A percentile compares a stretch with the other conserved stretches of the same genome.
Conservation (phyloP, 2,329 filamentous ascomycete species). For the Seiridium unicorne region DNA sequence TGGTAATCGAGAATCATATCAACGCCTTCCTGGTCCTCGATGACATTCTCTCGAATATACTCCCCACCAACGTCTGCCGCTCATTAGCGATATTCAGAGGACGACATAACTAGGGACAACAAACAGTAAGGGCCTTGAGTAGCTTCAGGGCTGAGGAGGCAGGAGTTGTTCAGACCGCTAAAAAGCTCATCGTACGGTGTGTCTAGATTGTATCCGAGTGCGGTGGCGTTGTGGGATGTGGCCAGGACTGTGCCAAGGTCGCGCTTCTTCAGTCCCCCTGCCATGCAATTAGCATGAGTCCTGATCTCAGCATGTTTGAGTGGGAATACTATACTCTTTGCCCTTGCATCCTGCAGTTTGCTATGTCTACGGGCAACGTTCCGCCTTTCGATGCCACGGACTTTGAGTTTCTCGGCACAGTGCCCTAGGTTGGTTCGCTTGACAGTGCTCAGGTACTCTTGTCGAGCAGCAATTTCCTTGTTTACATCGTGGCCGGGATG, state of each 20-base stretch:
- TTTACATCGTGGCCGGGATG: slow-evolving; percentile 49
- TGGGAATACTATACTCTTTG: background rate
- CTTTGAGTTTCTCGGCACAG: slow-evolving; percentile 43
- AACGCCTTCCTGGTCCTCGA: slow-evolving; percentile 45
- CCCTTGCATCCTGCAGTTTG: slow-evolving; percentile 27
- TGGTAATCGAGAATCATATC: slow-evolving; percentile 50
- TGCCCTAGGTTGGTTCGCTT: slow-evolving; percentile 42
- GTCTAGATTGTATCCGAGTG: slow-evolving; percentile 27
- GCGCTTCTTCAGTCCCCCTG: slow-evolving; percentile 20
- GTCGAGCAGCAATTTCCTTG: slow-evolving; percentile 48
- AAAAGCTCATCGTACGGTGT: slow-evolving; percentile 37
- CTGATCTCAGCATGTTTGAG: background rate
- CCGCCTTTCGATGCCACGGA: slow-evolving; percentile 41
- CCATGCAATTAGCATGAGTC: background rate
- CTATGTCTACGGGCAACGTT: slow-evolving; percentile 43
- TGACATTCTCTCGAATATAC: slow-evolving; percentile 45
- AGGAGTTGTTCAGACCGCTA: slow-evolving; percentile 38
- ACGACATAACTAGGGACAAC: background rate
- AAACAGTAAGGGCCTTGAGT: slow-evolving; percentile 53
- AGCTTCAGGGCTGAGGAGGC: slow-evolving; percentile 49
- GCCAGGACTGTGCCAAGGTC: slow-evolving; percentile 25
- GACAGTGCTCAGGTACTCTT: slow-evolving; percentile 38
- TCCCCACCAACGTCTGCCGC: slow-evolving; percentile 45
- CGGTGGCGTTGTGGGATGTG: slow-evolving; percentile 26
- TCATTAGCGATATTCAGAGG: background rate